Evolutionary conservation across 306 rosid species (phyloP).

Genomic region (Prunus mongolica): DNA sequence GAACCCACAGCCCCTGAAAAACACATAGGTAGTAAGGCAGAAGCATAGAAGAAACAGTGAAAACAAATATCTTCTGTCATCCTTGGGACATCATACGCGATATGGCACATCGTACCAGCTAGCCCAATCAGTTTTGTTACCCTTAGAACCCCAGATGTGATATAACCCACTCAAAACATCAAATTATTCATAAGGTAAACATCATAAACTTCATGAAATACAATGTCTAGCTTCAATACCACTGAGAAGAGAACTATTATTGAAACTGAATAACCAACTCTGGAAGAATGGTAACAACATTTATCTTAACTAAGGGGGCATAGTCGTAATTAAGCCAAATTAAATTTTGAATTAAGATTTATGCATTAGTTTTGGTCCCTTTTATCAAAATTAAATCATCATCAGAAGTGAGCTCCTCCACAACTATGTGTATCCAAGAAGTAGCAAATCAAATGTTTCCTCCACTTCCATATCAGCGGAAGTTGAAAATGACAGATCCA

Average conservation of each 20-base stretch:
- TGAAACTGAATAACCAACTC: not conserved
- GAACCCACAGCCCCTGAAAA: no score
- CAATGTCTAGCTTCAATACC: not conserved
- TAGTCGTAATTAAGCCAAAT: no score
- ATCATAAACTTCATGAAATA: not conserved
- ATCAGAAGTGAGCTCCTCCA: constrained; percentile 83
- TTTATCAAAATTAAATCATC: constrained; percentile 81
- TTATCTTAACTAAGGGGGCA: not conserved
- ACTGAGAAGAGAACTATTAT: not conserved
- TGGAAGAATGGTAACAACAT: not conserved
- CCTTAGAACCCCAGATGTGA: no score
- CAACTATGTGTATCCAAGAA: constrained; percentile 94
- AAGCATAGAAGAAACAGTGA: no score
- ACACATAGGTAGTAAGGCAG: no score
- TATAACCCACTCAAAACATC: not conserved
- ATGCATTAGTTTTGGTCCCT: constrained; percentile 51
- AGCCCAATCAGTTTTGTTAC: no score
- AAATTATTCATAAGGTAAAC: not conserved
- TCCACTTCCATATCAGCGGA: constrained; percentile 98
- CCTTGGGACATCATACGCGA: no score
- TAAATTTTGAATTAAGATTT: no score
- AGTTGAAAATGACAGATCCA: constrained; percentile 63
- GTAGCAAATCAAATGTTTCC: constrained; percentile 79
- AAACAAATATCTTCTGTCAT: no score
- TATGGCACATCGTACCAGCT: no score